These are phyloP conservation scores for Babesia ovata DNA, from an alignment of 169 alveolate genomes.

Conservation along the genomic window DNA sequence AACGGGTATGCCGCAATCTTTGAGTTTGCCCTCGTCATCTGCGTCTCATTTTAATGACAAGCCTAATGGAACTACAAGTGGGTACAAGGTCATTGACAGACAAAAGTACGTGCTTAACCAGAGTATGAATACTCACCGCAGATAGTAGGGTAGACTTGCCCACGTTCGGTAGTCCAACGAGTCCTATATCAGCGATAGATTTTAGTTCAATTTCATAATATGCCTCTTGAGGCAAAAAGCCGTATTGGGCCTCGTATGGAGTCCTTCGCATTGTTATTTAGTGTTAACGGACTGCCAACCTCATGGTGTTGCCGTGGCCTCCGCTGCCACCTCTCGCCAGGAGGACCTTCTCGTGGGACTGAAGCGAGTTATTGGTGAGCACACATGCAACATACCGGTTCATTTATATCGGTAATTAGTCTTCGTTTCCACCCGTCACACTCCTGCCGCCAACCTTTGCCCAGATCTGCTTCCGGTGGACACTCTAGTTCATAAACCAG, in stretches of 20 bases:
- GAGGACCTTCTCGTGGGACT: constrained; percentile 42
- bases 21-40: constrained; percentile 61
- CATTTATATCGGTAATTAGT: constrained; percentile 54
- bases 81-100: not conserved
- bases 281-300: constrained; percentile 4
- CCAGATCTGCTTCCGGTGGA: not conserved
- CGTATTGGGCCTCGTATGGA: constrained; percentile 61
- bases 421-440: constrained; percentile 41
- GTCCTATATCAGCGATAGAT: constrained; percentile 64
- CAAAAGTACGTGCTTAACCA: not conserved
- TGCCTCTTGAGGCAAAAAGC: constrained; percentile 47
- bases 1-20: constrained; percentile 64
- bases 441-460: constrained; percentile 35
- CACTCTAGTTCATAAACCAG: constrained; percentile 38
- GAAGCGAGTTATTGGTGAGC: not conserved
- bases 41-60: not conserved
- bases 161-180: constrained; percentile 63
- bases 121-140: constrained; percentile 17
- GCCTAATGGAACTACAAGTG: not conserved
- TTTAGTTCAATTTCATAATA: constrained; percentile 61
- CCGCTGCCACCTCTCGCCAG: constrained; percentile 63
- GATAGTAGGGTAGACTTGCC: constrained; percentile 67
- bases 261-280: not conserved
- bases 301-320: constrained; percentile 64
- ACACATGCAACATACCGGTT: constrained; percentile 9